Evolutionary conservation across 2,329 filamentous ascomycete species (phyloP), one percentile per base, ranked within the genome.

Genomic region (Monosporascus sp.): DNA sequence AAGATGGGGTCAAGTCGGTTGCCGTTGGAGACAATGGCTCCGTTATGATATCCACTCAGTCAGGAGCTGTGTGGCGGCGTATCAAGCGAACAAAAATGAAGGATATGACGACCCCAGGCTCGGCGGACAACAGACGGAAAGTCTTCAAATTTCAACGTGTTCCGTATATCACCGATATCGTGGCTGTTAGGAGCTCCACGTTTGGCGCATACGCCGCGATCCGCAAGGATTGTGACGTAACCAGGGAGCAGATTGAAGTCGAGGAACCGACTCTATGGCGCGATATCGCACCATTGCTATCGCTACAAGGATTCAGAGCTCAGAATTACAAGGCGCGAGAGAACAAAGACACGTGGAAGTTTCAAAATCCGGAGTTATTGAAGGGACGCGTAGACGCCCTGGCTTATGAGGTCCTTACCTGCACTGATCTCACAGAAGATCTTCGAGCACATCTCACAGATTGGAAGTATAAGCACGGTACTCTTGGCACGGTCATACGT

Each of bases 81-180:
- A 85, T 94, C 50, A 91, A 90, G 65, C 83, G 94, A 56, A 79
- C 82, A 26, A 96, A 93, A 59, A 85, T 88, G 49, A 95, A 96
- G 64, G 85, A 87, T 59, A 77, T 82, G 0, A 76, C 64, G 51
- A 62, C 61, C 36, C 56, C 57, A 17, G 54, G 59, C 11, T 37
- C 51, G 50, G 70, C 73, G 1, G 84, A 85, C 22, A 76, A 80
- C 36, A 88, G 84, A 62, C 81, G 83, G 14, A 96, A 95, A 61
- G 91, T 96, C 66, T 96, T 95, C 76, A 99, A 99, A 68, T 99
- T 97, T 61, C 86, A 93, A 63, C 86, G 94, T 53, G 85, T 99
- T 8, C 88, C 94, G 1, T 91, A 89, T 43, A 82, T 99, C 52
- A 96, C 91, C 2, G 86, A 91, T 37, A 90, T 95, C 16, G 81